These are phyloP conservation scores for Cercospora nicotianae DNA, from an alignment of 2,329 filamentous ascomycete species.

Conservation along the genomic window DNA sequence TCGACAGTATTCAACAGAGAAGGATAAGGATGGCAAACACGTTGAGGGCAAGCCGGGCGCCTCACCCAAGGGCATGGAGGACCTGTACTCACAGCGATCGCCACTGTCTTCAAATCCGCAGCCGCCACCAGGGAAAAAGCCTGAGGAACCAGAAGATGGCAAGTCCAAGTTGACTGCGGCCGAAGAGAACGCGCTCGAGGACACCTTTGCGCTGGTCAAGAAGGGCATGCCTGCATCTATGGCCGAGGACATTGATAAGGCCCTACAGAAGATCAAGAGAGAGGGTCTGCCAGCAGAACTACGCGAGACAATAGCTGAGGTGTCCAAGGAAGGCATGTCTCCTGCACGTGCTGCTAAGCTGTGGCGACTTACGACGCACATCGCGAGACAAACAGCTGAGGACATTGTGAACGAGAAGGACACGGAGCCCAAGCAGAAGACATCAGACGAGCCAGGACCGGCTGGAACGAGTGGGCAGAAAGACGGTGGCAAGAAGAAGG, in stretches of 20 bases:
- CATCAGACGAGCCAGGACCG: constrained; percentile 48
- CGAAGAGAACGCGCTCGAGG: constrained; percentile 60
- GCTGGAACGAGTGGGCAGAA: constrained; percentile 41
- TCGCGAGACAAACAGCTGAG: constrained; percentile 55
- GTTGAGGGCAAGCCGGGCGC: constrained; percentile 35
- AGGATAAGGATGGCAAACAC: constrained; percentile 37
- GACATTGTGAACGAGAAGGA: constrained; percentile 37
- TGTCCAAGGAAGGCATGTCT: constrained; percentile 53
- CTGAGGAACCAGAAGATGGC: constrained; percentile 42
- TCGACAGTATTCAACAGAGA: constrained; percentile 47
- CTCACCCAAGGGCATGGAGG: constrained; percentile 47
- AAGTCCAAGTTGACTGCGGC: constrained; percentile 53
- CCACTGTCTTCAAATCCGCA: constrained; percentile 40
- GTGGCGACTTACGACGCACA: constrained; percentile 56
- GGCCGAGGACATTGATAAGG: constrained; percentile 58
- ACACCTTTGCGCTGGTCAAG: constrained; percentile 58
- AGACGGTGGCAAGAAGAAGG: constrained; percentile 44
- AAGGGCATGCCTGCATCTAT: constrained; percentile 63
- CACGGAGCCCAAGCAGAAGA: constrained; percentile 45
- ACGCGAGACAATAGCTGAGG: constrained; percentile 61
- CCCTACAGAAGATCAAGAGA: constrained; percentile 63
- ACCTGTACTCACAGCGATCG: constrained; percentile 47
- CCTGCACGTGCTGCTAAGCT: constrained; percentile 65
- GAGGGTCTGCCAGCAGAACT: constrained; percentile 71
- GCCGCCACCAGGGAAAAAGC: constrained; percentile 38